phyloP scores from a whole-genome alignment of 441 rosid genomes.

The Oxalis stricta region DNA sequence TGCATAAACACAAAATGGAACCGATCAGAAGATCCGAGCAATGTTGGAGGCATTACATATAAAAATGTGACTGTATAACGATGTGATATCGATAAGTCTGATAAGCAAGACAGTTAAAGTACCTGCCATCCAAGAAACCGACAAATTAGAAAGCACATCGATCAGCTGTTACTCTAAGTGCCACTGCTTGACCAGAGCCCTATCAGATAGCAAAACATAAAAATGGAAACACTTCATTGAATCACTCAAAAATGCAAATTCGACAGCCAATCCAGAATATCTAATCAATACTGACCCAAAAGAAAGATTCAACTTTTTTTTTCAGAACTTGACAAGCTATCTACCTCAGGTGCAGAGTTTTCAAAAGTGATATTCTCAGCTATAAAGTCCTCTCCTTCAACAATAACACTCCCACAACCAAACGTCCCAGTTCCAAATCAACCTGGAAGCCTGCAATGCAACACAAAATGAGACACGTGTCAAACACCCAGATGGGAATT shows the following conservation, averaged over 20 bases:
- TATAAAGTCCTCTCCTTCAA: slow-evolving; percentile 91
- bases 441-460: slow-evolving; percentile 34
- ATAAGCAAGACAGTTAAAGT: background rate
- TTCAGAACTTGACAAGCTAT: too few species aligned
- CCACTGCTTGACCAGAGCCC: slow-evolving; percentile 99
- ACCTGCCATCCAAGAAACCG: slow-evolving; percentile 99
- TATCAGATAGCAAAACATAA: slow-evolving; percentile 8
- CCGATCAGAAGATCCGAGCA: too few species aligned
- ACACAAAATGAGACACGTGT: background rate
- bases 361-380: slow-evolving; percentile 96
- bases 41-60: too few species aligned
- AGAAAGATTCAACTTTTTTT: too few species aligned
- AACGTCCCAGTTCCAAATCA: slow-evolving; percentile 92
- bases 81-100: background rate
- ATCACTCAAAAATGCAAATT: slow-evolving; percentile 2
- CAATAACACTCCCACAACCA: slow-evolving; percentile 82
- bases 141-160: slow-evolving; percentile 92
- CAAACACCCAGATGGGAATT: slow-evolving; percentile 5
- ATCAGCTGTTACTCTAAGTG: slow-evolving; percentile 86
- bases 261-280: too few species aligned
- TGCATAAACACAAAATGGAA: too few species aligned
- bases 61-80: background rate
- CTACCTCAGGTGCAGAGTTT: slow-evolving; percentile 82
- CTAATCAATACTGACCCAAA: too few species aligned
- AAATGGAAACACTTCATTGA: background rate